Conservation (phyloP, 345 rosid species). For the Eucalyptus tenuipes region DNA sequence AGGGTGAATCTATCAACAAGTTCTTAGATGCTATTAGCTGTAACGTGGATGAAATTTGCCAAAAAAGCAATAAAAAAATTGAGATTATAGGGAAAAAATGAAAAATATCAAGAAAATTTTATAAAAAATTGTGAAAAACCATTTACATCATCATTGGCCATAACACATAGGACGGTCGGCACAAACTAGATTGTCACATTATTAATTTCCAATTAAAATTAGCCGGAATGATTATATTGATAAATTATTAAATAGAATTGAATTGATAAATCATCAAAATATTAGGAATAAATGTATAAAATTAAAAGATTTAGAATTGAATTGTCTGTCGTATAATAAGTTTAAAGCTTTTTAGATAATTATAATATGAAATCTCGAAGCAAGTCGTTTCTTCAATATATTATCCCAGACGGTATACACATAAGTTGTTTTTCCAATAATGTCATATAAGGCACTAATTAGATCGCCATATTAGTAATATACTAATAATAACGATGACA, state of each 20-base stretch:
- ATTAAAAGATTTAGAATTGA: accelerated
- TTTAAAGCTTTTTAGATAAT: not conserved
- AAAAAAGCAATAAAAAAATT: not conserved
- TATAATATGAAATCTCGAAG: accelerated
- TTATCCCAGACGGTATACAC: accelerated
- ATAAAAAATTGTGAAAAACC: too few relatives aligned
- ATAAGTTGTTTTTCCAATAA: not conserved
- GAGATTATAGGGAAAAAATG: not conserved
- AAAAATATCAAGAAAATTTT: too few relatives aligned
- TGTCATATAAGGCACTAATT: not conserved
- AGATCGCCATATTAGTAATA: too few relatives aligned
- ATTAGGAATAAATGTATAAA: too few relatives aligned
- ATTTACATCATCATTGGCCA: accelerated
- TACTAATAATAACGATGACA: not conserved
- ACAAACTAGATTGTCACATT: too few relatives aligned
- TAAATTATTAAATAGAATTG: accelerated
- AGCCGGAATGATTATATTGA: too few relatives aligned
- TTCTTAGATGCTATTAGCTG: not conserved
- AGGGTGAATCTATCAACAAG: not conserved
- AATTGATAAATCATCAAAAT: too few relatives aligned
- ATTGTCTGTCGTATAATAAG: accelerated
- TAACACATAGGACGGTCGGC: accelerated
- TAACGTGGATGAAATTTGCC: not conserved
- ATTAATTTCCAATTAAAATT: too few relatives aligned
- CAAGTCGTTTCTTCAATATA: not conserved